Base-by-base conservation (phyloP, 2,329 filamentous ascomycete species). In the Penicillium psychrosexuale region DNA sequence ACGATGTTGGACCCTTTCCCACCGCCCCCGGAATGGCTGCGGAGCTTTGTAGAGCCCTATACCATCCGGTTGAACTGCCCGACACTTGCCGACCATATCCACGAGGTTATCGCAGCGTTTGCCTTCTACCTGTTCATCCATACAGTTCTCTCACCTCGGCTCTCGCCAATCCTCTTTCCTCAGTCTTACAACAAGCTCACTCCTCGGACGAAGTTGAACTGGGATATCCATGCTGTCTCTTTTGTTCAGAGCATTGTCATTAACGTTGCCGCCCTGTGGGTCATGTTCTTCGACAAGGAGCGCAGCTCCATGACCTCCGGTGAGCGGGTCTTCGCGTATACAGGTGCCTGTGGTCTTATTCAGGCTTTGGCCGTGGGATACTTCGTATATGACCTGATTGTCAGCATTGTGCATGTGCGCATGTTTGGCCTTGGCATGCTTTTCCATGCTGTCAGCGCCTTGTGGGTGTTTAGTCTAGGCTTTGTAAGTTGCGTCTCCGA, bases 171-270 rank as follows among this genome's bases (percentile, higher is more conserved):
- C 56, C 72, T 86, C 55, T 82, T 83, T 62, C 82, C 83, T 17
- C 69, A 73, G 40, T 76, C 76, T 61, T 87, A 87, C 68, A 69
- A 75, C 34, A 71, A 75, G 11, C 75, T 87, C 61, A 79, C 75
- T 56, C 69, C 68, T 24, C 80, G 83, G 45, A 86, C 83, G 1
- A 79, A 78, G 61, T 72, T 86, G 48, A 87, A 85, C 72, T 87
- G 84, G 84, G 81, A 87, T 70, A 83, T 87, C 8, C 84, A 87
- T 65, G 80, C 86, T 51, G 84, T 87, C 39, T 84, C 81, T 0
- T 75, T 87, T 39, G 73, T 84, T 34, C 84, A 87, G 73, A 80
- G 78, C 57, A 74, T 77, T 8, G 64, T 86, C 17, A 81, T 87
- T 65, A 82, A 80, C 65, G 68, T 66, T 5, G 61, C 82, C 42